A percentile compares a stretch with the other conserved stretches of the same genome.
phyloP scores from a whole-genome alignment of 805 yeast species.

The Teunomyces cretensis region DNA sequence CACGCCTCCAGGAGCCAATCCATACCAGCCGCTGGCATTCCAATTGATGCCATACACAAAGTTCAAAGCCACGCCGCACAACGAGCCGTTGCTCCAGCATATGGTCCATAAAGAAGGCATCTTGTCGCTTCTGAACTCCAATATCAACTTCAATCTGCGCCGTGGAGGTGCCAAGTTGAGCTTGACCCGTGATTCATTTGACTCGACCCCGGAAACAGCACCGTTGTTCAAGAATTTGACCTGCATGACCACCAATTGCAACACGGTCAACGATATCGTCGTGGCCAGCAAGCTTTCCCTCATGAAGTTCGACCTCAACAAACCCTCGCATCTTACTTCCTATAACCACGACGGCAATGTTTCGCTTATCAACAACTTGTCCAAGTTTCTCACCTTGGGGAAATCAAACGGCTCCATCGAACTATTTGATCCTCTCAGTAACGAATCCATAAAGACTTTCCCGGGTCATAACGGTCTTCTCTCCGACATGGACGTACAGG shows the following conservation, averaged over 20 bases:
- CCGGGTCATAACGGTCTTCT: conserved; percentile 60
- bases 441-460: conserved; percentile 50
- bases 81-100: conserved; percentile 27
- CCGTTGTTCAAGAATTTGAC: conserved; percentile 20
- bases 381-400: conserved; percentile 59
- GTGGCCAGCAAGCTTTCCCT: conserved; percentile 26
- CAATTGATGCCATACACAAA: conserved; percentile 37
- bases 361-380: conserved; percentile 42
- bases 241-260: conserved; percentile 33
- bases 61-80: conserved; percentile 24
- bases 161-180: conserved; percentile 30
- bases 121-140: conserved; percentile 30
- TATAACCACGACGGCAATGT: conserved; percentile 45
- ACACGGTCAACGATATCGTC: conserved; percentile 29
- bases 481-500: conserved; percentile 64
- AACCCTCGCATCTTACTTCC: conserved; percentile 21
- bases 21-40: conserved; percentile 16
- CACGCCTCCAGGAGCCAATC: conserved; percentile 13
- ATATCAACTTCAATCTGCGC: conserved; percentile 34
- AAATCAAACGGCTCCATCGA: conserved; percentile 61
- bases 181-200: conserved; percentile 13
- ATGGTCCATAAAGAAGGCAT: conserved; percentile 34
- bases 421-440: conserved; percentile 56
- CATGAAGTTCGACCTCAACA: conserved; percentile 34
- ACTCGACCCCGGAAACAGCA: conserved; percentile 8